Base-by-base conservation (phyloP, 169 alveolate genomes). In the Neospora caninum region DNA sequence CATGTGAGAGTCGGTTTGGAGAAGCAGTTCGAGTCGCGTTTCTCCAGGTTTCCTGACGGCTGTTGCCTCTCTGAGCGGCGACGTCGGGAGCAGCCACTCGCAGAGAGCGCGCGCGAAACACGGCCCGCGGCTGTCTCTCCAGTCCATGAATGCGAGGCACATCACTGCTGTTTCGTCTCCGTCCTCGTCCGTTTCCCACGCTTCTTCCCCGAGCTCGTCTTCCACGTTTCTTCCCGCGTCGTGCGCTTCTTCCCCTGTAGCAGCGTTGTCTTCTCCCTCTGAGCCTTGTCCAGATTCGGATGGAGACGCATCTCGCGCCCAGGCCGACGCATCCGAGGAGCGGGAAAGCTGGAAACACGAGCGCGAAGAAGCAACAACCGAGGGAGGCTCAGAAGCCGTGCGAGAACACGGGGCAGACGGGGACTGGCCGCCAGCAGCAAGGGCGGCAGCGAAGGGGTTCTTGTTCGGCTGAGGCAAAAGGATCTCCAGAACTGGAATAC, bases 1-100 rank as follows among this genome's bases (percentile, higher is more conserved):
- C 94, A 91, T 91, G 92, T 91, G 94, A 7, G 88, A 58, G 25
- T 91, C 94, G 1, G 83, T 91, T 42, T 91, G 94, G 36, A 91
- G 88, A 13, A 82, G 22, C 4, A 82, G 64, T 67, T 41, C 41
- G 69, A 41, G 38, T 9, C 69, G 43, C 41, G 31, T 27, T 41
- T 82, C 89, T 22, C 34, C 88, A 6, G 80, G 38, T 27, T 9
- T 34, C 0, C 38, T 29, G 25, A 1, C 36, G 29, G 53, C 67
- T 18, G 34, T 6, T n/a, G 39, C 86, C 27, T 20, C 86, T 36
- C 86, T 43, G 20, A 10, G 1, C 39, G 86, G 45, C 86, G 86
- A 78, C 49, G 31, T n/a, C 20, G 89, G 89, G 6, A 43, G 38
- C 29, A 82, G 54, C 10, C 18, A 22, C 41, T 82, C 89, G 64